Percentiles rank a stretch among this genome's conserved stretches.
phyloP scores from a whole-genome alignment of 768 basidiomycete species.

The Lyophyllum atratum region DNA sequence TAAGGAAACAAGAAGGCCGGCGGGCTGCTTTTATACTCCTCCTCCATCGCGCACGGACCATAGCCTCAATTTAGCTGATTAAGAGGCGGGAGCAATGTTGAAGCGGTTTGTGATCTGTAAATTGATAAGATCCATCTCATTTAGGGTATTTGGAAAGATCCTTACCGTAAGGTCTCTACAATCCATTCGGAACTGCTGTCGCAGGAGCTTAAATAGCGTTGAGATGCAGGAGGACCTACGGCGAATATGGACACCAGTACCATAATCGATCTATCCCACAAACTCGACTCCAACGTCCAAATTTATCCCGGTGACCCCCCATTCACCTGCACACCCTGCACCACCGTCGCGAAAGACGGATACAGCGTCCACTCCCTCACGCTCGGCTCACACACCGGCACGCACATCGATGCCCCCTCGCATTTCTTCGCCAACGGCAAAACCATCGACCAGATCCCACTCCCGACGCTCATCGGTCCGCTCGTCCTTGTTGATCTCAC shows the following conservation, averaged over 20 bases:
- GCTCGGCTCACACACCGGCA: conserved; percentile 73
- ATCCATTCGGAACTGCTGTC: background rate
- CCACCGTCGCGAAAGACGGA: conserved; percentile 46
- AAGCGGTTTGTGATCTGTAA: too few relatives aligned
- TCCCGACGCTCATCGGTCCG: conserved; percentile 55
- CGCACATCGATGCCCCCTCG: conserved; percentile 78
- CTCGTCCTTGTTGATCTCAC: conserved; percentile 58
- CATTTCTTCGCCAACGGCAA: conserved; percentile 65
- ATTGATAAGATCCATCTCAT: background rate
- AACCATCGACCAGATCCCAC: conserved; percentile 59
- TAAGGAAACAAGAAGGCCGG: conserved; percentile 38
- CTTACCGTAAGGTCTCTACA: background rate
- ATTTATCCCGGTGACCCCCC: conserved; percentile 60
- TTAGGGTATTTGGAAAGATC: too few relatives aligned
- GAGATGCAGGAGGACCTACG: background rate
- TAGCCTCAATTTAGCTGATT: too few relatives aligned
- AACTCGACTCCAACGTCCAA: conserved; percentile 43
- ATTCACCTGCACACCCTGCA: conserved; percentile 39
- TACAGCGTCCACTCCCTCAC: conserved; percentile 53
- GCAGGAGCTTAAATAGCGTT: background rate
- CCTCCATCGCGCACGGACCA: conserved; percentile 16
- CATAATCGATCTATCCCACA: conserved; percentile 59
- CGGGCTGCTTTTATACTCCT: conserved; percentile 4
- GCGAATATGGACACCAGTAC: conserved; percentile 12
- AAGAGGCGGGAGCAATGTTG: too few relatives aligned